Evolutionary conservation across 2,329 filamentous ascomycete species (phyloP).

Genomic region (Colletotrichum tanaceti): DNA sequence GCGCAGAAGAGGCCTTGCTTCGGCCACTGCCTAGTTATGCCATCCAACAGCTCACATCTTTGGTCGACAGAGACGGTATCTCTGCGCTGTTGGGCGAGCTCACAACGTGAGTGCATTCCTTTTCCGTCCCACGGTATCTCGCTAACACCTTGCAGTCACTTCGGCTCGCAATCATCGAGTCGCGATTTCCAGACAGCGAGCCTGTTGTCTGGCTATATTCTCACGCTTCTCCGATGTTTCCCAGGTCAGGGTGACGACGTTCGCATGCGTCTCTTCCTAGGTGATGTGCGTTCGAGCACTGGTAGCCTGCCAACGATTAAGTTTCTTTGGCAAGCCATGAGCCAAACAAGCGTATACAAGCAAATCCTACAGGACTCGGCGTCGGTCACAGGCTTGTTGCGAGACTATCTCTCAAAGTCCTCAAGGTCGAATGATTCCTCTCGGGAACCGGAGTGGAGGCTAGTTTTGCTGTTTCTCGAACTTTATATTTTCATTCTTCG

Average conservation of each 20-base stretch:
- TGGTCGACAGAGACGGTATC: conserved; percentile 82
- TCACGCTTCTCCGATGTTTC: conserved; percentile 88
- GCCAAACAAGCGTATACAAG: conserved; percentile 51
- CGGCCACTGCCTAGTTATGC: conserved; percentile 67
- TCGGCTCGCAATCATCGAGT: conserved; percentile 43
- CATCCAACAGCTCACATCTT: conserved; percentile 71
- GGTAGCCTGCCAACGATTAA: conserved; percentile 73
- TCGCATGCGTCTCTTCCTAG: conserved; percentile 91
- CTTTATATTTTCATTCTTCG: conserved; percentile 93
- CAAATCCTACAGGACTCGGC: conserved; percentile 33
- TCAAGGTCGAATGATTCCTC: conserved; percentile 42
- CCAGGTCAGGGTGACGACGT: conserved; percentile 86
- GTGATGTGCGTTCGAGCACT: conserved; percentile 65
- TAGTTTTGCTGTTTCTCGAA: conserved; percentile 90
- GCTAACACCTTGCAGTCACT: conserved; percentile 34
- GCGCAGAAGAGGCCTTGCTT: conserved; percentile 45
- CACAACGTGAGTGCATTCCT: conserved; percentile 21
- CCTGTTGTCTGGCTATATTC: conserved; percentile 84
- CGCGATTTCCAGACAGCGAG: conserved; percentile 57
- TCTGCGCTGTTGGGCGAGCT: conserved; percentile 63
- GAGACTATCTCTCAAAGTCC: conserved; percentile 43
- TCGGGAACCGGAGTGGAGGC: conserved; percentile 81
- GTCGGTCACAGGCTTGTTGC: conserved; percentile 45
- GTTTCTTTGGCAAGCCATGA: conserved; percentile 82
- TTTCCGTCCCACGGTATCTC: background rate